Percentiles rank a stretch among this genome's conserved stretches.
phyloP scores from a whole-genome alignment of 164 flowering plant species.

The Hamamelis virginiana region DNA sequence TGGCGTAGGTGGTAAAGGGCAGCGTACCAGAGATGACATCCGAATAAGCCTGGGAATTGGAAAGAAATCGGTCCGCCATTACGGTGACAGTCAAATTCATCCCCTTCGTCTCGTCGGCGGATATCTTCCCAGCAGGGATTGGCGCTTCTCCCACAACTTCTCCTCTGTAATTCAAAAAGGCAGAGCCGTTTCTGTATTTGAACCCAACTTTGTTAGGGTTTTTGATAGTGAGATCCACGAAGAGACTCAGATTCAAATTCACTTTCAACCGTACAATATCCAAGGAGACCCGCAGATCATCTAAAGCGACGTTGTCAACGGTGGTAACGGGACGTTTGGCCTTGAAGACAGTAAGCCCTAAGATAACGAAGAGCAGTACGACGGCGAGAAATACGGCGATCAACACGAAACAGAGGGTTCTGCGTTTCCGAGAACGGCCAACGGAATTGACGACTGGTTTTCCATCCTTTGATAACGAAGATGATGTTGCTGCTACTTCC shows the following conservation, averaged over 20 bases:
- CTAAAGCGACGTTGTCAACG: conserved; percentile 38
- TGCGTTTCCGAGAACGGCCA: neutral
- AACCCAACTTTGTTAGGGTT: conserved; percentile 77
- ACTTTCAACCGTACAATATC: conserved; percentile 30
- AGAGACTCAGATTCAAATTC: conserved; percentile 51
- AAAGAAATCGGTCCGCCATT: conserved; percentile 59
- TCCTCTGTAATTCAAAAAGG: conserved; percentile 52
- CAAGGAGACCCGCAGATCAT: conserved; percentile 31
- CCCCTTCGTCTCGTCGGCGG: conserved; percentile 31
- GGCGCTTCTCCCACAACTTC: conserved; percentile 59
- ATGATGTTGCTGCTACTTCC: neutral
- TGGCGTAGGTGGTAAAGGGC: conserved; percentile 26
- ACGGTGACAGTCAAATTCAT: conserved; percentile 51
- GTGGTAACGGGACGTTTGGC: conserved; percentile 50
- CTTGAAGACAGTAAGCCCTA: conserved; percentile 70
- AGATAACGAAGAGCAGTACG: conserved; percentile 36
- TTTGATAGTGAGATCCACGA: conserved; percentile 38
- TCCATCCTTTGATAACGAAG: neutral
- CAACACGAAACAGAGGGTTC: conserved; percentile 20
- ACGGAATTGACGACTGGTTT: neutral
- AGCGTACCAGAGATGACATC: conserved; percentile 33
- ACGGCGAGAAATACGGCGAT: conserved; percentile 19
- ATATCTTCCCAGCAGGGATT: conserved; percentile 53
- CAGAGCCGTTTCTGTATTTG: conserved; percentile 45
- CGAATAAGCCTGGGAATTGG: conserved; percentile 21